Conservation (phyloP, 1,284 basidiomycete species). For the Microbotryomycetes sp. region DNA sequence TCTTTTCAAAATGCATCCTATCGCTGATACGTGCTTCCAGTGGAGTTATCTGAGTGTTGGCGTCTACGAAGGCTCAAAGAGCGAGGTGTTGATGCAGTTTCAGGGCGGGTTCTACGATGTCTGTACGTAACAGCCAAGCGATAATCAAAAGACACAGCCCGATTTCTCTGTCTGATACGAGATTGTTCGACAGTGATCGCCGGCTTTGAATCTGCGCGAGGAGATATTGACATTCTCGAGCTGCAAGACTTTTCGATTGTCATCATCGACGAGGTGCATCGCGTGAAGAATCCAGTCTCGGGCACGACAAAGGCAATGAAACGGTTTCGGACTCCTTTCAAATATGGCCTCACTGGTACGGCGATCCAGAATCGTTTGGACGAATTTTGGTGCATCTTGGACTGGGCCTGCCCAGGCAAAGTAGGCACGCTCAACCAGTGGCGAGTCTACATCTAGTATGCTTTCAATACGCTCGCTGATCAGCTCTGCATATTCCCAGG, state of each 20-base stretch:
- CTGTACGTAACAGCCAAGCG: background rate
- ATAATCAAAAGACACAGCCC: slow-evolving; percentile 52
- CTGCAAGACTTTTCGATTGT: slow-evolving; percentile 50
- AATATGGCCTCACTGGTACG: slow-evolving; percentile 71
- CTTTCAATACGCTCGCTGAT: slow-evolving; percentile 47
- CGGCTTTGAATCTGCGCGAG: slow-evolving; percentile 60
- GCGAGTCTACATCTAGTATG: slow-evolving; percentile 57
- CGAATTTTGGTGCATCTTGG: slow-evolving; percentile 73
- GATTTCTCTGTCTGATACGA: slow-evolving; percentile 49
- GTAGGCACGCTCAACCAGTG: slow-evolving; percentile 62
- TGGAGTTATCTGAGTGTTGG: slow-evolving; percentile 85
- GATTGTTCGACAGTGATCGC: slow-evolving; percentile 52
- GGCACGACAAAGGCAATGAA: slow-evolving; percentile 57
- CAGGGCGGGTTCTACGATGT: slow-evolving; percentile 44
- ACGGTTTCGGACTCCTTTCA: slow-evolving; percentile 53
- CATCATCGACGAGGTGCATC: slow-evolving; percentile 75
- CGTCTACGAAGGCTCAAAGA: slow-evolving; percentile 91
- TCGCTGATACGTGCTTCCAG: slow-evolving; percentile 81
- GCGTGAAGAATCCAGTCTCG: slow-evolving; percentile 62
- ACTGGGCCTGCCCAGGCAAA: slow-evolving; percentile 67
- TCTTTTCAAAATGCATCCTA: slow-evolving; percentile 84
- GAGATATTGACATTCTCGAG: slow-evolving; percentile 58
- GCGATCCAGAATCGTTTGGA: slow-evolving; percentile 78
- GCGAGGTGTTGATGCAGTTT: slow-evolving; percentile 88
- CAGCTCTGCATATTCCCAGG: slow-evolving; percentile 9